Evolutionary conservation across 805 yeast genomes (phyloP).

Genomic region (Saturnispora gosingensis): DNA sequence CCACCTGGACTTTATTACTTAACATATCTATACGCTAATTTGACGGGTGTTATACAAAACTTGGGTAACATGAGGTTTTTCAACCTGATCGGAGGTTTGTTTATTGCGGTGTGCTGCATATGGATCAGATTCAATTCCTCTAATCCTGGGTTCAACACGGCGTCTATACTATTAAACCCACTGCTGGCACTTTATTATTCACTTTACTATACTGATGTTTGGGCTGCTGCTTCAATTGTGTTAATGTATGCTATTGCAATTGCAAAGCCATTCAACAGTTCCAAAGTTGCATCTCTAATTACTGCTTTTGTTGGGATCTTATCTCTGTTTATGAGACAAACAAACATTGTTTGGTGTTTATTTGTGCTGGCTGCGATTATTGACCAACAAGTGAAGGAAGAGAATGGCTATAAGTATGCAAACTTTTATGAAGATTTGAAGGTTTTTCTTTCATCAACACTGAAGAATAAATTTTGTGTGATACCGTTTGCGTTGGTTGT

Average conservation of each 20-base stretch:
- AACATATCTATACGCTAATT: slow-evolving; percentile 31
- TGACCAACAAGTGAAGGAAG: slow-evolving; percentile 38
- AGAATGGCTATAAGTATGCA: slow-evolving; percentile 22
- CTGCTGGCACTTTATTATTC: slow-evolving; percentile 63
- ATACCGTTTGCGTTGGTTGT: slow-evolving; percentile 49
- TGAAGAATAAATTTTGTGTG: slow-evolving; percentile 23
- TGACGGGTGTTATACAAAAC: slow-evolving; percentile 24
- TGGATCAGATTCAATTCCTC: slow-evolving; percentile 11
- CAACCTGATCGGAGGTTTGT: slow-evolving; percentile 58
- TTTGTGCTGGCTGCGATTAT: slow-evolving; percentile 47
- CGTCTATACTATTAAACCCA: slow-evolving; percentile 48
- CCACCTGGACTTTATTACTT: slow-evolving; percentile 83
- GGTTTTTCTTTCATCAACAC: slow-evolving; percentile 24
- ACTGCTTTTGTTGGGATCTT: slow-evolving; percentile 50
- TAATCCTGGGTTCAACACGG: slow-evolving; percentile 13
- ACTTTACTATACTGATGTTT: slow-evolving; percentile 85
- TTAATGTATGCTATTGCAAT: slow-evolving; percentile 43
- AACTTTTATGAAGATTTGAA: slow-evolving; percentile 20
- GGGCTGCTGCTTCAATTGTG: slow-evolving; percentile 71
- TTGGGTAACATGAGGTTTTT: slow-evolving; percentile 40
- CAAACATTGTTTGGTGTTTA: slow-evolving; percentile 81
- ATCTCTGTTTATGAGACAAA: slow-evolving; percentile 77
- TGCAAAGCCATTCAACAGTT: slow-evolving; percentile 16
- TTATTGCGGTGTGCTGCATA: slow-evolving; percentile 26
- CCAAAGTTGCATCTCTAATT: slow-evolving; percentile 19